phyloP scores from a whole-genome alignment of 2,329 filamentous ascomycete genomes.

The Fusarium chlamydosporum region DNA sequence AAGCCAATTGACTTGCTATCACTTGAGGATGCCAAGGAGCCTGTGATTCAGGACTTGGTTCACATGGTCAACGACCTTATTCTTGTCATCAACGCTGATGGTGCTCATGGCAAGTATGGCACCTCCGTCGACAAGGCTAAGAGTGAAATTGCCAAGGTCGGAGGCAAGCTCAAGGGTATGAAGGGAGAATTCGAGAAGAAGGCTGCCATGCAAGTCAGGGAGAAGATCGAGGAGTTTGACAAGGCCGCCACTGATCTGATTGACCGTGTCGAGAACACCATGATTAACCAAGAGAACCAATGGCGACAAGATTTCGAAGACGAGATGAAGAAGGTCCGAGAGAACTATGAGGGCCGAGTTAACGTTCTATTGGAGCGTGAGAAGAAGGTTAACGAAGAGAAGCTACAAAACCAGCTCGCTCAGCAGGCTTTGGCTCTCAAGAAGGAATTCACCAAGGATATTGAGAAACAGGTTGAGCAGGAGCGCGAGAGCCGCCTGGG shows the following conservation, averaged over 20 bases:
- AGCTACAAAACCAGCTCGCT: slow-evolving; percentile 84
- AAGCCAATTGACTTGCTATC: slow-evolving; percentile 83
- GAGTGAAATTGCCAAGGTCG: slow-evolving; percentile 82
- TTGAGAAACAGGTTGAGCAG: slow-evolving; percentile 85
- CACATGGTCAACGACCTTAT: slow-evolving; percentile 98
- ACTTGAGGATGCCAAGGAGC: slow-evolving; percentile 82
- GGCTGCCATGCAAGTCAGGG: slow-evolving; percentile 80
- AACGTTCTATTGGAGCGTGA: slow-evolving; percentile 83
- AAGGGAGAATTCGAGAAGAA: slow-evolving; percentile 77
- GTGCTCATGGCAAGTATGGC: slow-evolving; percentile 81
- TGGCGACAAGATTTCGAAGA: slow-evolving; percentile 90
- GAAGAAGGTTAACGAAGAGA: slow-evolving; percentile 84
- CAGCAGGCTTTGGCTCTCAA: slow-evolving; percentile 93
- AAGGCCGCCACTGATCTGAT: slow-evolving; percentile 89
- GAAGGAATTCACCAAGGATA: slow-evolving; percentile 82
- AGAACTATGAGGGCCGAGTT: slow-evolving; percentile 84
- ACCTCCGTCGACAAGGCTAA: slow-evolving; percentile 88
- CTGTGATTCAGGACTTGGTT: slow-evolving; percentile 91
- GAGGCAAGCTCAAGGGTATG: slow-evolving; percentile 80
- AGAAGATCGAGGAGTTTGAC: slow-evolving; percentile 84
- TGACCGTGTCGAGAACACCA: slow-evolving; percentile 85
- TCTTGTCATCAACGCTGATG: slow-evolving; percentile 89
- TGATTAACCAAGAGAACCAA: slow-evolving; percentile 82
- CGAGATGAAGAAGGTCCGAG: slow-evolving; percentile 84
- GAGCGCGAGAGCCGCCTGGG: slow-evolving; percentile 90